A percentile compares a stretch with the other conserved stretches of the same genome.
Evolutionary conservation across 257 asterid genomes (phyloP).

Genomic region (Scutellaria baicalensis): DNA sequence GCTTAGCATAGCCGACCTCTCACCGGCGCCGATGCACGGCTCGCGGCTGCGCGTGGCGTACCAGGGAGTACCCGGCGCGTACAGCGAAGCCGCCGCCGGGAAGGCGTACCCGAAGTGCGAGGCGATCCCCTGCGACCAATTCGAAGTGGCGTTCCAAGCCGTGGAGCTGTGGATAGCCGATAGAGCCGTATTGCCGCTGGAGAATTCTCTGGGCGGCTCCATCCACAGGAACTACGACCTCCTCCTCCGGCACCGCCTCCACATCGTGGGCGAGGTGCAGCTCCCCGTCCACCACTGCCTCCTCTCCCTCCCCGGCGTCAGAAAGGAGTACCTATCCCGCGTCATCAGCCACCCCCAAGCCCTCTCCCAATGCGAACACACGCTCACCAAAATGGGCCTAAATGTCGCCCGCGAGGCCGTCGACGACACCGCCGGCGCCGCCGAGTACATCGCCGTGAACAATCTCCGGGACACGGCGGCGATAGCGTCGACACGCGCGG

Average conservation of each 20-base stretch:
- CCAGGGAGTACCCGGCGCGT: conserved; percentile 92
- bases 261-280: conserved; percentile 91
- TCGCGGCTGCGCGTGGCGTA: conserved; percentile 72
- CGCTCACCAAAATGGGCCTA: conserved; percentile 57
- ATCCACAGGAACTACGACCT: conserved; percentile 94
- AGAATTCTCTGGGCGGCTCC: conserved; percentile 87
- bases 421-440: conserved; percentile 88
- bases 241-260: conserved; percentile 94
- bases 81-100: conserved; percentile 86
- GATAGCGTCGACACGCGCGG: conserved; percentile 83
- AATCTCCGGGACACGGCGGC: conserved; percentile 72
- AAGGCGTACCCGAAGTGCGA: conserved; percentile 82
- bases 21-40: conserved; percentile 93
- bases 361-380: conserved; percentile 77
- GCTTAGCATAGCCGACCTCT: conserved; percentile 56
- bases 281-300: conserved; percentile 90
- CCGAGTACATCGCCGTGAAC: conserved; percentile 65
- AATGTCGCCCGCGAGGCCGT: conserved; percentile 68
- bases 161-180: conserved; percentile 93
- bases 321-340: conserved; percentile 46
- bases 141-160: conserved; percentile 84
- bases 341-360: conserved; percentile 94
- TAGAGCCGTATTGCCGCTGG: conserved; percentile 82
- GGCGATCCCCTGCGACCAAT: conserved; percentile 87
- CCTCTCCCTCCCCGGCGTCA: conserved; percentile 72